These are phyloP conservation scores for Talaromyces amestolkiae DNA, from an alignment of 2,329 filamentous ascomycete genomes.

Conservation along the genomic window DNA sequence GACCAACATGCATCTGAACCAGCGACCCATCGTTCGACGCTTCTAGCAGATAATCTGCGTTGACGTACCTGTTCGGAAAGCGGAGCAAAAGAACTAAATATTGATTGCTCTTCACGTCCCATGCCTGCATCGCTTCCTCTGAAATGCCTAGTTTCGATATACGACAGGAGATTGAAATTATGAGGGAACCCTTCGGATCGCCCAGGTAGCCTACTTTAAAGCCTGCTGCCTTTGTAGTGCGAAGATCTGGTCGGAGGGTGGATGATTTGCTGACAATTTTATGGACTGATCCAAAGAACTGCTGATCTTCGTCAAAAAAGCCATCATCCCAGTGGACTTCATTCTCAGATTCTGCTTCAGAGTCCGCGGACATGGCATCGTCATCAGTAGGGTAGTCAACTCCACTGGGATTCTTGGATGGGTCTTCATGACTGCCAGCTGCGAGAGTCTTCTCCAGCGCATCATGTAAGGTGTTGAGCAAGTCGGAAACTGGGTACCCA, in stretches of 20 bases:
- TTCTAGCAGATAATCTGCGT: conserved; percentile 54
- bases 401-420: not conserved
- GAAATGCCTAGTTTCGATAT: conserved; percentile 52
- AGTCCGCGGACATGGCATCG: not conserved
- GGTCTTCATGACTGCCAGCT: conserved; percentile 13
- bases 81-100: conserved; percentile 70
- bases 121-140: conserved; percentile 23
- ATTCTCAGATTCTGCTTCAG: conserved; percentile 17
- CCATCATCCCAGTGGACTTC: conserved; percentile 20
- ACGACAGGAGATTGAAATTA: conserved; percentile 67
- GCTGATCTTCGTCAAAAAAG: conserved; percentile 18
- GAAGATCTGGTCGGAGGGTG: conserved; percentile 61
- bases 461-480: conserved; percentile 49
- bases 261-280: conserved; percentile 3
- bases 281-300: conserved; percentile 15
- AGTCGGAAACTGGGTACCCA: conserved; percentile 47
- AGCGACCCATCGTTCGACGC: conserved; percentile 37
- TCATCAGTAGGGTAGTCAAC: not conserved
- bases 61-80: conserved; percentile 61
- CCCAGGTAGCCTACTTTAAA: conserved; percentile 67
- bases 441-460: conserved; percentile 32
- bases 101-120: conserved; percentile 17
- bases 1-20: conserved; percentile 66
- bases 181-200: conserved; percentile 50
- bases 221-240: conserved; percentile 60